Evolutionary conservation across 2,329 filamentous ascomycete genomes (phyloP).

Genomic region (Fusarium multiceps): DNA sequence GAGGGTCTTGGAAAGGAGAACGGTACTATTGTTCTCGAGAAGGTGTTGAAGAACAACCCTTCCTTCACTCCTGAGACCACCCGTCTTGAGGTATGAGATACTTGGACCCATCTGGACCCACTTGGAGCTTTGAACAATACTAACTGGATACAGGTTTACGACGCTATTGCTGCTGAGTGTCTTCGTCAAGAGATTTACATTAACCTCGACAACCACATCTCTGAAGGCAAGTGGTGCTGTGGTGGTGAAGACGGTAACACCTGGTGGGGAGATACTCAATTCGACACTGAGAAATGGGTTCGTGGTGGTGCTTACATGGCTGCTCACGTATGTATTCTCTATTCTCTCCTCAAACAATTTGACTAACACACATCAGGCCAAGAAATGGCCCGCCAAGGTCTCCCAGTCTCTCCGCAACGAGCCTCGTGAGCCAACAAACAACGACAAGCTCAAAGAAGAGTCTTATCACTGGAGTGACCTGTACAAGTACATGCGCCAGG

Average conservation of each 20-base stretch:
- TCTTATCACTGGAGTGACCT: conserved; percentile 68
- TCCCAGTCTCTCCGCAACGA: conserved; percentile 61
- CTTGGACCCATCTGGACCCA: rapidly evolving
- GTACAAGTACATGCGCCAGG: conserved; percentile 63
- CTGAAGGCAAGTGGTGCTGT: conserved; percentile 69
- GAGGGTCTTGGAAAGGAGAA: conserved; percentile 63
- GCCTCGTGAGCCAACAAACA: conserved; percentile 57
- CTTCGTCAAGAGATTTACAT: conserved; percentile 66
- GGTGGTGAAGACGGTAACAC: conserved; percentile 64
- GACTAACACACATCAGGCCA: conserved; percentile 1
- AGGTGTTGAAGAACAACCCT: conserved; percentile 68
- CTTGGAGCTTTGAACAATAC: rapidly evolving
- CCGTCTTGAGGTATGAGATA: conserved; percentile 57
- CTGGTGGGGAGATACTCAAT: conserved; percentile 72
- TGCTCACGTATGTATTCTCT: conserved; percentile 57
- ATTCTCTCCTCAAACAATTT: rapidly evolving
- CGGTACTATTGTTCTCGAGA: conserved; percentile 60
- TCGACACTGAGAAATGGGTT: conserved; percentile 68
- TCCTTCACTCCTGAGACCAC: conserved; percentile 65
- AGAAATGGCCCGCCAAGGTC: conserved; percentile 44
- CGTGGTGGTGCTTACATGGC: conserved; percentile 71
- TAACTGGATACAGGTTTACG: conserved; percentile 53
- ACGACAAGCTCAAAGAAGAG: conserved; percentile 42
- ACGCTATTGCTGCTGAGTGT: conserved; percentile 70
- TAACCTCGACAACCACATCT: conserved; percentile 72